Conservation (phyloP, 352 stramenopile genomes). For the Phytopythium litorale region DNA sequence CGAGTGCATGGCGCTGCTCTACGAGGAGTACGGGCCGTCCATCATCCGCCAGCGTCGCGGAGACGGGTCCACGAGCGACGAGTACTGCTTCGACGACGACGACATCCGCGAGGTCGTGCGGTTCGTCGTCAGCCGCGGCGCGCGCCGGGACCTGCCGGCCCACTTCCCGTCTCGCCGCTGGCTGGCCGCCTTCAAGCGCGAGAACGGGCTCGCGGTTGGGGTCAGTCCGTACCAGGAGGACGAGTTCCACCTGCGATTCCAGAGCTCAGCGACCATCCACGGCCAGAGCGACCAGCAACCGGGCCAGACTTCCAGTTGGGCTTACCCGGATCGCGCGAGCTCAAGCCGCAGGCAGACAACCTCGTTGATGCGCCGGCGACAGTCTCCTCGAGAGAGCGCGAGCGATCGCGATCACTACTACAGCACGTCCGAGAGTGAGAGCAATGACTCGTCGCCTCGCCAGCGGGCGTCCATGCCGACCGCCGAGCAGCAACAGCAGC, state of each 20-base stretch:
- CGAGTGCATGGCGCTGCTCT: constrained; percentile 41
- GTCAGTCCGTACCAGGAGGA: constrained; percentile 5
- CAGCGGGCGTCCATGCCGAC: constrained; percentile 8
- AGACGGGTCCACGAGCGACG: constrained; percentile 6
- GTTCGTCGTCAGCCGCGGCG: constrained; percentile 41
- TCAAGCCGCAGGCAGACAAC: background rate
- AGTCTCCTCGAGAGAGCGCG: constrained; percentile 13
- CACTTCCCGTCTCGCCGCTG: constrained; percentile 45
- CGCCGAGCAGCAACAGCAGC: background rate
- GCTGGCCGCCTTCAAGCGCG: constrained; percentile 52
- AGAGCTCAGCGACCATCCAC: constrained; percentile 1
- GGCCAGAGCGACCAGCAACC: background rate
- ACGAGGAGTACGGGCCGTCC: constrained; percentile 39
- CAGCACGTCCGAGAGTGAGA: constrained; percentile 28
- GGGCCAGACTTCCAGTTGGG: background rate
- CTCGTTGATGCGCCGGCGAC: background rate
- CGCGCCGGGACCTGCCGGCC: constrained; percentile 29
- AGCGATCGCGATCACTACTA: constrained; percentile 14
- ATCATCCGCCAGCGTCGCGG: constrained; percentile 13
- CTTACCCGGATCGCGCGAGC: background rate
- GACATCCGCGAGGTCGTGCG: constrained; percentile 66
- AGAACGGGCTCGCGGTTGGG: constrained; percentile 37
- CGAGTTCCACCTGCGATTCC: constrained; percentile 9
- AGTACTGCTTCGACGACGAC: constrained; percentile 30
- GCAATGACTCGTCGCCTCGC: constrained; percentile 12